Evolutionary conservation across 345 rosid genomes (phyloP), one percentile per base, ranked within the genome.

Genomic region (Syzygium oleosum): DNA sequence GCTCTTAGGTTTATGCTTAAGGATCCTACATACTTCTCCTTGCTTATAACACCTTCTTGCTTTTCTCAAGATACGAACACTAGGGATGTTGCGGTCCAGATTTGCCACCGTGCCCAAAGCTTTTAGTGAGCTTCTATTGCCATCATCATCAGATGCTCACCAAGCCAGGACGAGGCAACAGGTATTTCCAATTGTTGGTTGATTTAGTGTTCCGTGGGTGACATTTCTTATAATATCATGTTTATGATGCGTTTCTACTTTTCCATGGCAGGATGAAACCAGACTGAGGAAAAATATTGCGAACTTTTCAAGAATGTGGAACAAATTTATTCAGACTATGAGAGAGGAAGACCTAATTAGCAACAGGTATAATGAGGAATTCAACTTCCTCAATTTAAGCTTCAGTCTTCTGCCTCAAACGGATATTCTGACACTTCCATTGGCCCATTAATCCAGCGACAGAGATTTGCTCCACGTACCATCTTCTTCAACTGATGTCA

Each of bases 1-100:
- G 43, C 23, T 68, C 79, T 4, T 16, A 31, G 23, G 22, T 16
- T 68, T 31, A 68, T 16, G 12, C 12, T 68, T 4, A 68, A 68
- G 43, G 43, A 68, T 68, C 9, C 79, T 68, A 19, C 9, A 17
- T 68, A 68, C 6, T 31, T 68, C 43, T 68, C 43, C 43, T 31
- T 68, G 43, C 21, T 31, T 31, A 31, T 31, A 2, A 31, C 16
- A 31, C 43, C 61, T 56, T 27, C 23, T 86, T 56, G 56, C 56
- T 85, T 90, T 13, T 88, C 73, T 86, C 88, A n/a, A 98, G 99
- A 98, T 98, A 90, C 94, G 97, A 83, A 96, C 99, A 27, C 95
- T 98, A 77, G 99, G 99, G 88, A 95, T 98, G 99, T 88, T 98
- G 90, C 95, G 98, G 88, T 96, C 99, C 68, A 93, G 99, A 91